phyloP scores from a whole-genome alignment of 2,329 filamentous ascomycete species.

The Diplodia intermedia region DNA sequence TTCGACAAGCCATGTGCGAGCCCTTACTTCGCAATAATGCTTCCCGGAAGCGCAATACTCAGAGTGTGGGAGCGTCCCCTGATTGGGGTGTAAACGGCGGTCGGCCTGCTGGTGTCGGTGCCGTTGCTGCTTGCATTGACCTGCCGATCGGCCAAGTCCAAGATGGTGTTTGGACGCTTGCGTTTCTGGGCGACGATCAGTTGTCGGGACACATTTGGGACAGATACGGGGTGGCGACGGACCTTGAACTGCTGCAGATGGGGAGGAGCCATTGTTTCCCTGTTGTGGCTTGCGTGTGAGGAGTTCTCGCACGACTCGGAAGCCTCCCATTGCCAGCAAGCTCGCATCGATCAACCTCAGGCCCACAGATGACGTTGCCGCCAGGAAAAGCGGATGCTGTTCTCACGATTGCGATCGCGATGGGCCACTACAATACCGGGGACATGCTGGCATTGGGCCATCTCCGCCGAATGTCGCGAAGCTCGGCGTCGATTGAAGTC shows the following conservation, averaged over 20 bases:
- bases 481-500: not conserved
- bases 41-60: slow-evolving; percentile 79
- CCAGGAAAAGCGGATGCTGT: not conserved
- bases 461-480: not conserved
- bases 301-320: slow-evolving; percentile 16
- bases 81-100: slow-evolving; percentile 70
- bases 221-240: not conserved
- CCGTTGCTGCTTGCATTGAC: slow-evolving; percentile 26
- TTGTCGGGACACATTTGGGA: not conserved
- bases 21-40: slow-evolving; percentile 74
- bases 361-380: slow-evolving; percentile 12
- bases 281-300: slow-evolving; percentile 10
- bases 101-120: slow-evolving; percentile 69
- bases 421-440: not conserved
- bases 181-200: slow-evolving; percentile 36
- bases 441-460: not conserved
- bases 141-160: slow-evolving; percentile 34
- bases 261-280: slow-evolving; percentile 25
- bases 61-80: slow-evolving; percentile 74
- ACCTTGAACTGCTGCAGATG: slow-evolving; percentile 23
- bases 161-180: slow-evolving; percentile 37
- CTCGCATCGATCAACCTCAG: slow-evolving; percentile 19
- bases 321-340: not conserved
- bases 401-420: not conserved
- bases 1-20: not conserved